phyloP scores from a whole-genome alignment of 768 basidiomycete species.

The Auricularia sp. region DNA sequence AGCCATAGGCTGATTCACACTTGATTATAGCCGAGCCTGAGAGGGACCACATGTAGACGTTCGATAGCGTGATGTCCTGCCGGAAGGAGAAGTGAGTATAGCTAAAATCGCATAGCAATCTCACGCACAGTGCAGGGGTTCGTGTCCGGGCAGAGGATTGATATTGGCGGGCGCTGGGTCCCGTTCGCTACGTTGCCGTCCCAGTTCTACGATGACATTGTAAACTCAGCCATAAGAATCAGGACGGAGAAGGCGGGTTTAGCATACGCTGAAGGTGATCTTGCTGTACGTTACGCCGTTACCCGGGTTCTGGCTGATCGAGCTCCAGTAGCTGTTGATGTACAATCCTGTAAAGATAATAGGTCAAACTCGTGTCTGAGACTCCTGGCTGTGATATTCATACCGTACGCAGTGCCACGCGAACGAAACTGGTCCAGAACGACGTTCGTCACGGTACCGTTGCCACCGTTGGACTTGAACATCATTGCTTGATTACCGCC shows the following conservation, averaged over 20 bases:
- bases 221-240: background rate
- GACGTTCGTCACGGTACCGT: conserved; percentile 20
- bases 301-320: conserved; percentile 14
- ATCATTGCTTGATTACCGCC: conserved; percentile 24
- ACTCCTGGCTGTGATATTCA: background rate
- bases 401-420: conserved; percentile 20
- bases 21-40: conserved; percentile 18
- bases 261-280: conserved; percentile 20
- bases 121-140: conserved; percentile 15
- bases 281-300: conserved; percentile 19
- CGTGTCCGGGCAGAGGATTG: conserved; percentile 18
- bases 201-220: conserved; percentile 16
- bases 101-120: background rate
- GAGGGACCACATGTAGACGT: conserved; percentile 22
- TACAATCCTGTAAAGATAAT: background rate
- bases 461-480: conserved; percentile 18
- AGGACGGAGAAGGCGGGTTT: background rate
- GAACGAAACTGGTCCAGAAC: conserved; percentile 21
- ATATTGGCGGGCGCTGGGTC: conserved; percentile 17
- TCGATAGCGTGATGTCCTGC: conserved; percentile 15
- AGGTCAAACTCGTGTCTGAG: background rate
- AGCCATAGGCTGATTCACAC: conserved; percentile 22
- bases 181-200: conserved; percentile 19
- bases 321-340: conserved; percentile 13
- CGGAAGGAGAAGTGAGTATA: background rate